These are phyloP conservation scores for Prunus mongolica DNA, from an alignment of 306 rosid genomes.

Conservation along the genomic window DNA sequence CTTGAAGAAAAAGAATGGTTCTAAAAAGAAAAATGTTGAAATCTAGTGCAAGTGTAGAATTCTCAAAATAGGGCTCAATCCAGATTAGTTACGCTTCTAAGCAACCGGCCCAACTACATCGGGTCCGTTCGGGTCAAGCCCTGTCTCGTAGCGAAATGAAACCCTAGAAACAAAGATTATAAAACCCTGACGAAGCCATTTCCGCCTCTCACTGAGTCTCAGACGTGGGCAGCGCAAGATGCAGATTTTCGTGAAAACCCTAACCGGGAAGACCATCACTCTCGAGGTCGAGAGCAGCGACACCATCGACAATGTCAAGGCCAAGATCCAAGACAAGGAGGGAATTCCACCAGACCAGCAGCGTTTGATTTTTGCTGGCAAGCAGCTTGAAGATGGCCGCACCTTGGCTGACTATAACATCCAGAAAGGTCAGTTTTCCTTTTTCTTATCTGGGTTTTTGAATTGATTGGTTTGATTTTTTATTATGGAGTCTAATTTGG, in stretches of 20 bases:
- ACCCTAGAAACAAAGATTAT: conserved; percentile 24
- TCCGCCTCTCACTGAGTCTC: neutral
- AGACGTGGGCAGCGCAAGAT: conserved; percentile 4
- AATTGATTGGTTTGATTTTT: neutral
- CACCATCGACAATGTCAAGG: conserved; percentile 83
- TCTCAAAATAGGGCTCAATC: neutral
- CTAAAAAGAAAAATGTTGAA: too few relatives aligned
- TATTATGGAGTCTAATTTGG: neutral
- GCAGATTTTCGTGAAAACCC: conserved; percentile 90
- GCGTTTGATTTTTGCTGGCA: conserved; percentile 76
- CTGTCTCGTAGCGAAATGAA: neutral
- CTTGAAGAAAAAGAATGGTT: too few relatives aligned
- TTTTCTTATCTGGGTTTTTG: neutral
- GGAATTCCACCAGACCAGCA: conserved; percentile 93
- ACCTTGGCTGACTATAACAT: conserved; percentile 79
- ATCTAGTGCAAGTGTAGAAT: too few relatives aligned
- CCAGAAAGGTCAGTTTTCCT: conserved; percentile 47
- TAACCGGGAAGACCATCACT: conserved; percentile 80
- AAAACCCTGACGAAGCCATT: neutral
- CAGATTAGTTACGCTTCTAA: too few relatives aligned
- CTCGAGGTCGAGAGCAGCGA: conserved; percentile 90
- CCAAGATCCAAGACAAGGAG: conserved; percentile 91
- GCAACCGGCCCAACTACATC: neutral
- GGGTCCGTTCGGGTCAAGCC: neutral
- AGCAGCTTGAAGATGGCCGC: conserved; percentile 81